phyloP scores from a whole-genome alignment of 306 rosid genomes.

The Glycine soja region DNA sequence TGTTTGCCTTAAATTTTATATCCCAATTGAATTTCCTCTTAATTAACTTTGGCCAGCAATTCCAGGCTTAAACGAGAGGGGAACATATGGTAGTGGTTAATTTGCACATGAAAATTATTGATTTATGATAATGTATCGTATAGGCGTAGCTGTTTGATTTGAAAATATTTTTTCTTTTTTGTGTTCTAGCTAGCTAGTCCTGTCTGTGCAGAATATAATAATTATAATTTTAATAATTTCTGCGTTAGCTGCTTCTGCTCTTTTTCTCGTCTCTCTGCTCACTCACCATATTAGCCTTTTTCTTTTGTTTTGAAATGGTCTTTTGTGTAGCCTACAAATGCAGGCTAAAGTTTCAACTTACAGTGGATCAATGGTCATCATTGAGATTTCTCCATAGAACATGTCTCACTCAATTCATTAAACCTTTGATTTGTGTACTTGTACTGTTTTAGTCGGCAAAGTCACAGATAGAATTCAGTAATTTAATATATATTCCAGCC shows the following conservation, averaged over 20 bases:
- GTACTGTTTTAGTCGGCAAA: conserved; percentile 44
- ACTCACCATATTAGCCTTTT: conserved; percentile 10
- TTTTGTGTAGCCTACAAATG: conserved; percentile 49
- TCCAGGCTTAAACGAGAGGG: neutral
- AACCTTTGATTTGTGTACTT: conserved; percentile 46
- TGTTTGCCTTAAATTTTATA: neutral
- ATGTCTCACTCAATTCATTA: conserved; percentile 35
- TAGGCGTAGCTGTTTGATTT: conserved; percentile 15
- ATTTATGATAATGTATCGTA: neutral
- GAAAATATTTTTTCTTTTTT: neutral
- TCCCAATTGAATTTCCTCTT: neutral
- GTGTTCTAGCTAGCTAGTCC: conserved; percentile 31
- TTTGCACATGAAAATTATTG: conserved; percentile 38
- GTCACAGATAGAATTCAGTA: conserved; percentile 33
- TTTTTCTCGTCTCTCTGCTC: neutral
- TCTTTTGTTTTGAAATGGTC: conserved; percentile 44
- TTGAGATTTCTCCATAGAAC: conserved; percentile 30
- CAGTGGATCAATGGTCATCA: conserved; percentile 45
- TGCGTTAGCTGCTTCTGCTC: neutral
- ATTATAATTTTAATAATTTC: neutral
- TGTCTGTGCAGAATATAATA: conserved; percentile 35
- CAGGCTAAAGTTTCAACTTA: conserved; percentile 44
- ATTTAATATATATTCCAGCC: conserved; percentile 54
- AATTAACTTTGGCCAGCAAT: neutral
- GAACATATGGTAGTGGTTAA: conserved; percentile 22